Base-by-base conservation (phyloP, 1,284 basidiomycete genomes). In the Ustanciosporium gigantosporum region DNA sequence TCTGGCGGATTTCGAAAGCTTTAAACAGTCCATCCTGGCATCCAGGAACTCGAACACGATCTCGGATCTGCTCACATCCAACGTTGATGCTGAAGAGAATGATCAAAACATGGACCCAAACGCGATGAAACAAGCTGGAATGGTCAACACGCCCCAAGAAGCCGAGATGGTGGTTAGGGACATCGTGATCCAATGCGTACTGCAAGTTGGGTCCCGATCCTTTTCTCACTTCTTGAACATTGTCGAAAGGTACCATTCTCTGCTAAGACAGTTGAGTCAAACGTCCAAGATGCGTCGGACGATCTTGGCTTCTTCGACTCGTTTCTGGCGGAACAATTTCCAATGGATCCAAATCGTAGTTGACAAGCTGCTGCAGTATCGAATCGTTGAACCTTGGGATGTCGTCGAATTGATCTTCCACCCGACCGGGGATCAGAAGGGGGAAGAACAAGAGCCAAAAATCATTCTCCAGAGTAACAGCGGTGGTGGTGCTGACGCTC, bases 221-320 rank as follows among this genome's bases (percentile, higher is more conserved):
- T 97, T 99, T 82, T 97, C 93, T 0, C 95, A 99, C 79, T 88
- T 97, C 73, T 85, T 98, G 60, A 98, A 98, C 78, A 92, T 93
- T 6, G 91, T 97, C 57, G 95, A 99, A 78, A 87, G 80, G 25
- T 98, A 98, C 79, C 86, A 97, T n/a, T 84, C 86, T 11, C 81
- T 97, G 0, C 83, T 98, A 7, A 88, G 91, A 16, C 84, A 83
- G 42, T 81, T 97, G 34, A 84, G 81, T 14, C 81, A 84, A 1
- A 83, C 81, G 50, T 68, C 81, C 0, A 85, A 72, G 3, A 79
- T 80, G 36, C 77, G 81, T 3, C 17, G 72, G 47, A 51, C 59
- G 85, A 56, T 86, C 86, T 27, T 89, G 87, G 68, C 81, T 79
- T 25, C 87, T 87, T 61, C 85, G 90, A 65, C 83, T 91, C 20